Evolutionary conservation across 108 stramenopile genomes (phyloP), one percentile per base, ranked within the genome.

Genomic region (Nitzschia sp.): DNA sequence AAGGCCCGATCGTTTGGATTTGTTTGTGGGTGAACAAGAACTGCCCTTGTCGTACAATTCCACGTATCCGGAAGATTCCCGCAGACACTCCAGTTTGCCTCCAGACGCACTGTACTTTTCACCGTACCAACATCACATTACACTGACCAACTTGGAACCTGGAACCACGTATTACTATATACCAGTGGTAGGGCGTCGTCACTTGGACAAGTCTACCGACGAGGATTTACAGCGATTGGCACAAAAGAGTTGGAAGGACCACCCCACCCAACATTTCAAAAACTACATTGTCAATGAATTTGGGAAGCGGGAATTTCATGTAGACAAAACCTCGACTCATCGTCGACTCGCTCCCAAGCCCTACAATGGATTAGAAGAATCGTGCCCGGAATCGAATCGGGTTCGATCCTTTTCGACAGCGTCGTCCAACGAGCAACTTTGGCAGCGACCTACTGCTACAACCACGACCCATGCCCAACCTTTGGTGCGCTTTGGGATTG

Each of bases 251-350:
- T 42, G 38, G 61, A 63, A 42, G 9, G 29, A 21, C 8, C 13
- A 32, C 23, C n/a, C 25, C 15, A 63, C 33, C 36, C 42, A 25
- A 28, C 91, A 35, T 70, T 94, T 56, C 83, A 86, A 64, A 90
- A 83, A 13, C 71, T 94, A 0, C 82, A 85, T 46, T 68, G 78
- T 30, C 74, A 86, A 18, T 86, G 87, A 75, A 86, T 13, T 42
- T 6, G 38, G 38, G 4, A 58, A 24, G 38, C 13, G 6, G 13
- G 38, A n/a, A n/a, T n/a, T n/a, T n/a, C n/a, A n/a, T n/a, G n/a
- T n/a, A 24, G 28, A 31, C 25, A 17, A 28, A 28, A 28, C 26
- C 15, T 42, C 38, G 38, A 42, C 13, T 6, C 38, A 42, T 6
- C 35, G 36, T 28, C 64, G 64, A 65, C 35, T 58, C 17, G 27